Conservation (phyloP, 1,139 yeast species). For the Candida sp. region DNA sequence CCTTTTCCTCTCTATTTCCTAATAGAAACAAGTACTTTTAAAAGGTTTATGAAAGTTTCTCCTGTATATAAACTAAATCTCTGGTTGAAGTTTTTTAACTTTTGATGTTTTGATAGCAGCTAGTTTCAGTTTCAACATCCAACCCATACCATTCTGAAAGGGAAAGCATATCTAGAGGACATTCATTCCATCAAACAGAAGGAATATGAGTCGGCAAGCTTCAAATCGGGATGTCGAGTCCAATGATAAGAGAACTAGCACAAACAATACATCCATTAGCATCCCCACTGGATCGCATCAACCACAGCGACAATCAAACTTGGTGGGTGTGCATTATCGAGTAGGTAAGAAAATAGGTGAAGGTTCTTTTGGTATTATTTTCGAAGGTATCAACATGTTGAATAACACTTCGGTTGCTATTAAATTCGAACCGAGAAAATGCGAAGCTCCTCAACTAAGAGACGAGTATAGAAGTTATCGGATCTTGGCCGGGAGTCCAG, state of each 20-base stretch:
- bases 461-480: constrained; percentile 77
- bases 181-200: background rate
- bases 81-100: background rate
- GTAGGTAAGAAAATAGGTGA: constrained; percentile 98
- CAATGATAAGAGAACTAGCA: background rate
- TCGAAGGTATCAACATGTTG: constrained; percentile 88
- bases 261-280: background rate
- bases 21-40: no score
- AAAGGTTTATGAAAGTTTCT: no score
- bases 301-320: constrained; percentile 16
- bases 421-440: constrained; percentile 75
- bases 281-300: background rate
- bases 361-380: constrained; percentile 96
- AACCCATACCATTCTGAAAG: background rate
- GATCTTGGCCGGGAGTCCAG: constrained; percentile 56
- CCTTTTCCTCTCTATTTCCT: no score
- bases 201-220: background rate
- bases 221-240: background rate
- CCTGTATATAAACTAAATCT: no score
- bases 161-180: background rate
- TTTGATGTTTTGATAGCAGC: background rate
- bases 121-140: background rate
- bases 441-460: constrained; percentile 77
- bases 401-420: constrained; percentile 76
- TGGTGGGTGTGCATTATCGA: constrained; percentile 77